A percentile compares a stretch with the other conserved stretches of the same genome.
Conservation (phyloP, 164 flowering plant genomes). For the Echeveria elegans region DNA sequence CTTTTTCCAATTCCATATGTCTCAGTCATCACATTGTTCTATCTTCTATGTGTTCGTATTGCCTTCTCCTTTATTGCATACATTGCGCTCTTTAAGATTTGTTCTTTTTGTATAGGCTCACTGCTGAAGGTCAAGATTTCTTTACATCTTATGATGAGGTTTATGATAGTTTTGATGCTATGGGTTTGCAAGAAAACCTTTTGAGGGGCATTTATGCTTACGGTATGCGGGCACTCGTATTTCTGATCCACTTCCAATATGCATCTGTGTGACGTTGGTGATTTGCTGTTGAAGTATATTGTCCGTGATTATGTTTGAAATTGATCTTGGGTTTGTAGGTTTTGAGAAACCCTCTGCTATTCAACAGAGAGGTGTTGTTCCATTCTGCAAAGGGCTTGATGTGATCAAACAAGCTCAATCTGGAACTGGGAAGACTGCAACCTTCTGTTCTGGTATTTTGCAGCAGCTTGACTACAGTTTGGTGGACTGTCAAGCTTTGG, state of each 20-base stretch:
- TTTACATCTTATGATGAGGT: not conserved
- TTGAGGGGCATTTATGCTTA: not conserved
- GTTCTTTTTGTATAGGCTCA: not conserved
- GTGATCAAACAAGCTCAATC: not conserved
- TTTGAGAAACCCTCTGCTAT: constrained; percentile 55
- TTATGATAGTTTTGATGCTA: not conserved
- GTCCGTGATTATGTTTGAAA: not conserved
- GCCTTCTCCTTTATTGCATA: no score
- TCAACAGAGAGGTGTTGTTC: constrained; percentile 56
- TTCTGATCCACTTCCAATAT: no score
- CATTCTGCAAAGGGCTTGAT: constrained; percentile 27
- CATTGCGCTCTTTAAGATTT: no score
- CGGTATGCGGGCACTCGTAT: not conserved
- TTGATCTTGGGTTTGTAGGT: constrained; percentile 15
- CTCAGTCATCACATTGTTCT: no score
- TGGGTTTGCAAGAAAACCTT: not conserved
- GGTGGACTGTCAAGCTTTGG: not conserved
- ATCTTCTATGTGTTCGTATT: no score
- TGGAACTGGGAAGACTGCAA: not conserved
- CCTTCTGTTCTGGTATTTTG: not conserved
- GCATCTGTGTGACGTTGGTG: not conserved
- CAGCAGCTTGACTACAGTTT: not conserved
- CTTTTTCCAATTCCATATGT: no score
- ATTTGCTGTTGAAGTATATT: no score
- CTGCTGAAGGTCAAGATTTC: not conserved